Evolutionary conservation across 495 filamentous ascomycete genomes (phyloP).

Genomic region (Bombardia bombarda): DNA sequence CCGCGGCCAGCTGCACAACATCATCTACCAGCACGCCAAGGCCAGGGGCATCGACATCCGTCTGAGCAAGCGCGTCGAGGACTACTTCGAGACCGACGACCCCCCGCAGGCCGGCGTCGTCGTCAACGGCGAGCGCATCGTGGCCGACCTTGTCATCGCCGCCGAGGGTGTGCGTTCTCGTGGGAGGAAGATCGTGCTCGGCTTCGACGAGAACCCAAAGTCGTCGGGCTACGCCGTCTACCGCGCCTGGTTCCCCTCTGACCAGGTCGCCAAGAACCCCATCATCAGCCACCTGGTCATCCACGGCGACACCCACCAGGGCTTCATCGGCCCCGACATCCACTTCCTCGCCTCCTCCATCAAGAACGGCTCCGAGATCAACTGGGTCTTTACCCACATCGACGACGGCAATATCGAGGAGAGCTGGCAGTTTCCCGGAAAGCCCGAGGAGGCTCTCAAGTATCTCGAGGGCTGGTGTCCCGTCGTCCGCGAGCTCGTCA

Average conservation of each 20-base stretch:
- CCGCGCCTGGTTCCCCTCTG: slow-evolving; percentile 51
- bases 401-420: slow-evolving; percentile 43
- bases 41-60: slow-evolving; percentile 49
- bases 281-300: slow-evolving; percentile 50
- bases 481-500: slow-evolving; percentile 48
- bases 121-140: slow-evolving; percentile 39
- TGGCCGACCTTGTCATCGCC: slow-evolving; percentile 51
- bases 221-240: slow-evolving; percentile 54
- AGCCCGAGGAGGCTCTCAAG: slow-evolving; percentile 50
- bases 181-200: slow-evolving; percentile 52
- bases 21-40: slow-evolving; percentile 49
- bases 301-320: slow-evolving; percentile 56
- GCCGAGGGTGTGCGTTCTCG: slow-evolving; percentile 56
- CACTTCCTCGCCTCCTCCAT: slow-evolving; percentile 57
- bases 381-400: slow-evolving; percentile 63
- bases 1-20: slow-evolving; percentile 53
- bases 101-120: slow-evolving; percentile 44
- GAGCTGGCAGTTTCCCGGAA: slow-evolving; percentile 55
- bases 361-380: slow-evolving; percentile 56
- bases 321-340: slow-evolving; percentile 53
- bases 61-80: slow-evolving; percentile 45
- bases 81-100: slow-evolving; percentile 51
- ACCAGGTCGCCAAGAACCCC: slow-evolving; percentile 54
- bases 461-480: slow-evolving; percentile 60
- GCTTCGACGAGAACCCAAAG: slow-evolving; percentile 54